phyloP scores from a whole-genome alignment of 768 basidiomycete species.

The Clitopilus passeckerianus region DNA sequence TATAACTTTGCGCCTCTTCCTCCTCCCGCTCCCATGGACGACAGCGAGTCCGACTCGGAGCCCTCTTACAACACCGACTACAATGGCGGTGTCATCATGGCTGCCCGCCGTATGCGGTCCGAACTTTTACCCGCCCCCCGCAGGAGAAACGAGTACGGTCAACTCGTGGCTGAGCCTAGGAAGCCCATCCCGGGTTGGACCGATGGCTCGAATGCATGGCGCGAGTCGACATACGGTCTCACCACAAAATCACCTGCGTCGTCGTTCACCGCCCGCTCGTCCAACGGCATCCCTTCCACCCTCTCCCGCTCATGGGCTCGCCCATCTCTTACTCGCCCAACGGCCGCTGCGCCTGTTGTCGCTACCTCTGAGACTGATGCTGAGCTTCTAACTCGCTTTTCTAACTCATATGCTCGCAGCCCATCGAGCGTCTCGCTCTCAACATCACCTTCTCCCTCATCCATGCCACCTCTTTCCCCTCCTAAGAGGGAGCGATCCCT shows the following conservation, averaged over 20 bases:
- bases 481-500: conserved; percentile 45
- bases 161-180: conserved; percentile 26
- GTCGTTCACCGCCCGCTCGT: conserved; percentile 46
- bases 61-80: conserved; percentile 33
- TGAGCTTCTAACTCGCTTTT: conserved; percentile 52
- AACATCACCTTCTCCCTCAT: conserved; percentile 29
- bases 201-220: conserved; percentile 63
- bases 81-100: conserved; percentile 67
- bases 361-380: conserved; percentile 11
- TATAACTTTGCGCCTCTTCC: conserved; percentile 52
- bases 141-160: conserved; percentile 30
- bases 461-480: conserved; percentile 26
- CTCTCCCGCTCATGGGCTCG: conserved; percentile 21
- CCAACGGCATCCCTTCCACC: conserved; percentile 44
- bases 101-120: conserved; percentile 46
- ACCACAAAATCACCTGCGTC: conserved; percentile 31
- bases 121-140: conserved; percentile 35
- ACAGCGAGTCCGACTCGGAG: conserved; percentile 14
- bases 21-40: conserved; percentile 39
- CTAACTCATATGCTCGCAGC: conserved; percentile 48
- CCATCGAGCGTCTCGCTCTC: conserved; percentile 42
- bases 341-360: conserved; percentile 13
- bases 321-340: conserved; percentile 4
- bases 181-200: conserved; percentile 63
- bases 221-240: conserved; percentile 56